These are phyloP conservation scores for Chlamydomonas sp. DNA, from an alignment of 139 green algal genomes.

Conservation along the genomic window DNA sequence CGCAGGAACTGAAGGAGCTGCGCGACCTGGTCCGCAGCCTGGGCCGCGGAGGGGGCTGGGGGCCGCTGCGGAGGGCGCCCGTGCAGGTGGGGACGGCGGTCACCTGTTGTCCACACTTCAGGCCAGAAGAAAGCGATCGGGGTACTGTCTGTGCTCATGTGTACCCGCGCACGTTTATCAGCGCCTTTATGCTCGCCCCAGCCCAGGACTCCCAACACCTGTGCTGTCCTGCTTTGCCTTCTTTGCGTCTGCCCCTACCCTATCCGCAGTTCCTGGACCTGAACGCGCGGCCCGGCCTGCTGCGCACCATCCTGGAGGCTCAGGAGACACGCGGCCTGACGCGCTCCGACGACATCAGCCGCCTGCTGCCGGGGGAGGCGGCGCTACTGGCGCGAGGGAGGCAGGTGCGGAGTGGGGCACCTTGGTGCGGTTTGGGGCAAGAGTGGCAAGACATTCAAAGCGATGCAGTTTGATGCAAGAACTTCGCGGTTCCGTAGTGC, in stretches of 20 bases:
- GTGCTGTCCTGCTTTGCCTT: background rate
- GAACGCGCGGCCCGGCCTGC: constrained; percentile 74
- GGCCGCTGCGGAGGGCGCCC: constrained; percentile 79
- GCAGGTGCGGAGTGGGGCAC: constrained; percentile 2
- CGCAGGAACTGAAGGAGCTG: constrained; percentile 80
- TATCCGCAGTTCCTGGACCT: constrained; percentile 69
- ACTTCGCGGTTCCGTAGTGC: no score
- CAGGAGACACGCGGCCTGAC: constrained; percentile 91
- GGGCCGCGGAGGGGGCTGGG: constrained; percentile 86
- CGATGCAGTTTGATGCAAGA: no score
- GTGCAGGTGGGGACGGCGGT: constrained; percentile 37
- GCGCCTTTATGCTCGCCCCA: background rate
- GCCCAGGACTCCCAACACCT: no score
- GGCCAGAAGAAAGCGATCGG: constrained; percentile 22
- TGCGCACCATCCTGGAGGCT: constrained; percentile 83
- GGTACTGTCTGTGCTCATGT: no score
- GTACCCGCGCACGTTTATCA: background rate
- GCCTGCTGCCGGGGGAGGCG: constrained; percentile 80
- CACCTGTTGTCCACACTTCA: no score
- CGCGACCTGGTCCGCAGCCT: constrained; percentile 83
- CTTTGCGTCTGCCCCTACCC: constrained; percentile 16
- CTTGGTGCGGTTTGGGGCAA: background rate
- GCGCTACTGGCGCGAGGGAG: background rate
- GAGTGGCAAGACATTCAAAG: no score
- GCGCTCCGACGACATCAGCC: constrained; percentile 85